Evolutionary conservation across 192 early-diverging fungal genomes (phyloP).

Genomic region (Backusella morwellensis): DNA sequence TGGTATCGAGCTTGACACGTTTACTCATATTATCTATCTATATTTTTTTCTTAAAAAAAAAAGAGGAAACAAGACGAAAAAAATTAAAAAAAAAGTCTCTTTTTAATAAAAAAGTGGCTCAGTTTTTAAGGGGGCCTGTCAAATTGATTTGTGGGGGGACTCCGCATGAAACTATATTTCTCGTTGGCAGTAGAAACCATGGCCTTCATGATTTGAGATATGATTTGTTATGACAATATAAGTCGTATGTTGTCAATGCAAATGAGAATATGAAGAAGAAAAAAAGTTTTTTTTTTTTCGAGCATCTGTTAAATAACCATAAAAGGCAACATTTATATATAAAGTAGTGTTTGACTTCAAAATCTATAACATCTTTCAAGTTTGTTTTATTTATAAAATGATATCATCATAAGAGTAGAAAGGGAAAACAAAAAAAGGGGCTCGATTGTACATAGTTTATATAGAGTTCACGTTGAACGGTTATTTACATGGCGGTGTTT

Average conservation of each 20-base stretch:
- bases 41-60: not conserved
- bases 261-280: not conserved
- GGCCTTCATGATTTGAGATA: not conserved
- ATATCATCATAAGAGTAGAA: not conserved
- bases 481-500: conserved; percentile 30
- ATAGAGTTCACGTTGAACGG: not conserved
- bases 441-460: not conserved
- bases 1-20: conserved; percentile 14
- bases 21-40: not conserved
- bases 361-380: conserved; percentile 1
- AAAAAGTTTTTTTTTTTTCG: too few relatives aligned
- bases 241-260: not conserved
- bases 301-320: not conserved
- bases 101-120: not conserved
- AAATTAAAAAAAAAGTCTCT: not conserved
- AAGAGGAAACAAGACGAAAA: not conserved
- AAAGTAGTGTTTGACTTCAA: not conserved
- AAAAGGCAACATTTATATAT: not conserved
- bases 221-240: not conserved
- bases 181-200: not conserved
- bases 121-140: not conserved
- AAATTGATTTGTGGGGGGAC: not conserved
- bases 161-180: not conserved
- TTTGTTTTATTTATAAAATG: not conserved
- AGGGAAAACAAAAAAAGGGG: not conserved